Conservation (phyloP, 1,139 yeast genomes). For the Nematodospora anomalae region DNA sequence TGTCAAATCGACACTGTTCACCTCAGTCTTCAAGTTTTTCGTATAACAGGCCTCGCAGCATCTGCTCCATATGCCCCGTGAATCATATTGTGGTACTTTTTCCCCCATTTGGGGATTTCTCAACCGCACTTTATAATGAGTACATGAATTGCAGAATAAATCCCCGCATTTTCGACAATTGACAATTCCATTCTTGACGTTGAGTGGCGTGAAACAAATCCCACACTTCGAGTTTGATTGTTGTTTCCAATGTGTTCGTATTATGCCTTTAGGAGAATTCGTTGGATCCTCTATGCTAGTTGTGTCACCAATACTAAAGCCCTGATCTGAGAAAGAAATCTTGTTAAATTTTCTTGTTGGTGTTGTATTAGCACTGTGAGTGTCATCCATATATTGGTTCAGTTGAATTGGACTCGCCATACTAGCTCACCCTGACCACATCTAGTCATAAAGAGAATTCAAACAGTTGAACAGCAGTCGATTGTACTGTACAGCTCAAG, state of each 20-base stretch:
- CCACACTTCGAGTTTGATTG: slow-evolving; percentile 41
- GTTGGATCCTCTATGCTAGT: slow-evolving; percentile 1
- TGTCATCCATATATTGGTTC: slow-evolving; percentile 72
- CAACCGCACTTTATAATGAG: slow-evolving; percentile 50
- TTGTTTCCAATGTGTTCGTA: slow-evolving; percentile 65
- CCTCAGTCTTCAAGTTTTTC: slow-evolving; percentile 40
- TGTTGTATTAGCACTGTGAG: slow-evolving; percentile 35
- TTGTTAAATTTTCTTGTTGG: slow-evolving; percentile 26
- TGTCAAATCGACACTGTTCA: slow-evolving; percentile 53
- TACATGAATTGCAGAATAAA: slow-evolving; percentile 66
- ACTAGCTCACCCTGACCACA: no score
- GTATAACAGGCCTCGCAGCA: slow-evolving; percentile 67
- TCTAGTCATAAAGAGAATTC: no score
- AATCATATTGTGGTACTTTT: slow-evolving; percentile 39
- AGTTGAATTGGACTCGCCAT: slow-evolving; percentile 60
- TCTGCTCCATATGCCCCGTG: slow-evolving; percentile 63
- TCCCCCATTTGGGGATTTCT: slow-evolving; percentile 33
- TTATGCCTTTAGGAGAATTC: slow-evolving; percentile 24
- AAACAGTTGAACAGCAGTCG: no score
- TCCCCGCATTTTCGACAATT: slow-evolving; percentile 75
- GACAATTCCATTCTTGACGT: slow-evolving; percentile 50
- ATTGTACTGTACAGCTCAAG: no score
- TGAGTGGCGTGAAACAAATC: slow-evolving; percentile 43
- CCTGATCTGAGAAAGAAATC: slow-evolving; percentile 36
- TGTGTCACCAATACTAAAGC: slow-evolving; percentile 30